Evolutionary conservation across 2,329 filamentous ascomycete species (phyloP), one percentile per base, ranked within the genome.

Genomic region (Immersiporthe knoxdaviesiana): DNA sequence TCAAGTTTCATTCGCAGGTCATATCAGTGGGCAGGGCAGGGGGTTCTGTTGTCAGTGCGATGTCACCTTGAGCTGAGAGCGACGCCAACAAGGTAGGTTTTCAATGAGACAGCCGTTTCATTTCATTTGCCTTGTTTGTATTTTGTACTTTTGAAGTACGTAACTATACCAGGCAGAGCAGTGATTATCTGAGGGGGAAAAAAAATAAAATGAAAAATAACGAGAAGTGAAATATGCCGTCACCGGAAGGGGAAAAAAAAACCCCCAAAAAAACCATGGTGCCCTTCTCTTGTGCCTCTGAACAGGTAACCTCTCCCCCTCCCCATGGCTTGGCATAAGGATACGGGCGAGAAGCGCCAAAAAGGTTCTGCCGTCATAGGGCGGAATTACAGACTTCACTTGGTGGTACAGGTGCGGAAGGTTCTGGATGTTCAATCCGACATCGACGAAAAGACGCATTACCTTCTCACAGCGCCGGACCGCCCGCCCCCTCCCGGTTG

Each of bases 381-480:
- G 66, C 68, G 68, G 69, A 68, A 70, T 52, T 50, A 50, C 41
- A 44, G 61, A 50, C 24, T 50, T 37, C 54, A 32, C 14, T 58
- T 35, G 67, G 69, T 65, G 35, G 60, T 24, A 69, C 69, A 61
- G 21, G 67, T 7, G 69, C 66, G 63, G 64, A 65, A 66, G 39
- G 32, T 39, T 30, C 6, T 12, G 37, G 68, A n/a, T 35, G 41
- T 41, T n/a, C n/a, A 47, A 58, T 27, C 54, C 21, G 56, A 24
- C 11, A 6, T 14, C 2, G 11, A 59, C 4, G 11, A 50, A n/a
- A n/a, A 41, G 37, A 32, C 24, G 41, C 44, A 35, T 44, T 24
- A n/a, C n/a, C 11, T 21, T 21, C 30, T 21, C 24, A 50, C 11
- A 50, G 10, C 27, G 64, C 54, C 21, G 64, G 56, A n/a, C n/a